These are phyloP conservation scores for Pseudogymnoascus sp. DNA, from an alignment of 2,329 filamentous ascomycete species.

Conservation along the genomic window DNA sequence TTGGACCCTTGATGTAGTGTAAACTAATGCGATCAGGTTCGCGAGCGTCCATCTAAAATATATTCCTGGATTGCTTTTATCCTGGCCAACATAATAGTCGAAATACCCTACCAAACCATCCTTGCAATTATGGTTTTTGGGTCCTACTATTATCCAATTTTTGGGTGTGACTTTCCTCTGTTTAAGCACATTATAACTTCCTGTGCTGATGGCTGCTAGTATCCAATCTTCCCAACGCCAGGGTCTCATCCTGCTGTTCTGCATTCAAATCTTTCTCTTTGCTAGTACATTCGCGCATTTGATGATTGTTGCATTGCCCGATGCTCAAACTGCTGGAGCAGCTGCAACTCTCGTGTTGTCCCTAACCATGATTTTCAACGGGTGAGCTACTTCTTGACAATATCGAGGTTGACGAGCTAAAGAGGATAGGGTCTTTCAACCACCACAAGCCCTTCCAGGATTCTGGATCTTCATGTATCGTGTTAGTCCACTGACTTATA, in stretches of 20 bases:
- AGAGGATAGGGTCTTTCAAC: not conserved
- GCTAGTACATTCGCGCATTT: slow-evolving; percentile 72
- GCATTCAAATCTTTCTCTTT: slow-evolving; percentile 68
- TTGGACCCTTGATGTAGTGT: not conserved
- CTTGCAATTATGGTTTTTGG: slow-evolving; percentile 67
- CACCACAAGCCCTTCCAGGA: slow-evolving; percentile 43
- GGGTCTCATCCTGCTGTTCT: slow-evolving; percentile 65
- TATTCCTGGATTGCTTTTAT: slow-evolving; percentile 21
- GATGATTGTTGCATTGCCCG: slow-evolving; percentile 65
- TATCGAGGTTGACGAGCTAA: too few species aligned
- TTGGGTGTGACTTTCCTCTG: too few species aligned
- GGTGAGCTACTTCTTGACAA: slow-evolving; percentile 24
- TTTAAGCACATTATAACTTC: not conserved
- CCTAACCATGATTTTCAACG: slow-evolving; percentile 64
- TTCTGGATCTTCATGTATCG: slow-evolving; percentile 84
- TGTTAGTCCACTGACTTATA: slow-evolving; percentile 71
- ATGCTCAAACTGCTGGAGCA: slow-evolving; percentile 66
- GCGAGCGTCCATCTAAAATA: not conserved
- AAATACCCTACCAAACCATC: slow-evolving; percentile 72
- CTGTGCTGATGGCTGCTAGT: not conserved
- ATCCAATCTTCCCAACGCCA: not conserved
- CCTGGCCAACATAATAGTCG: slow-evolving; percentile 56
- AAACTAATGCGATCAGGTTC: slow-evolving; percentile 27
- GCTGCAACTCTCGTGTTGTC: slow-evolving; percentile 67
- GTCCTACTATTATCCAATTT: slow-evolving; percentile 27